Evolutionary conservation across 768 basidiomycete genomes (phyloP), one percentile per base, ranked within the genome.

Genomic region (Pisolithus tinctorius): DNA sequence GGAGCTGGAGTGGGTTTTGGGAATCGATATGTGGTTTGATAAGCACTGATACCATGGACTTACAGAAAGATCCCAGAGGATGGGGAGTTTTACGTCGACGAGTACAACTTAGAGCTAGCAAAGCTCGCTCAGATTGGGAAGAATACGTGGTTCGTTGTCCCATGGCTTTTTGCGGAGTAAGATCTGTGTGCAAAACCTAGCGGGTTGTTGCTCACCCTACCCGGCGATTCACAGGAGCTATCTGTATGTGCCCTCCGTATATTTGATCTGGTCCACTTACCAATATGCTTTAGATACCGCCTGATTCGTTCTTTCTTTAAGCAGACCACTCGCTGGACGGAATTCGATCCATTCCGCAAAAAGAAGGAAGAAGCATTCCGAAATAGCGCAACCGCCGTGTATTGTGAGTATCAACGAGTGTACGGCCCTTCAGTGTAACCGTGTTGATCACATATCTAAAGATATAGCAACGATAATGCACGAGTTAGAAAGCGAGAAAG

Each of bases 111-210:
- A 0, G 85, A 92, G 55, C 73, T 99, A 11, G 65, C 65, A 5
- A 64, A 67, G 0, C 74, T 88, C 1, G 69, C 70, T 0, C 65
- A 71, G 26, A 63, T 72, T 1, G 64, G 67, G 3, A 73, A 75
- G 59, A 76, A 83, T 53, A 88, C 86, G 0, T 99, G 95, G 95
- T 93, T 91, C 63, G 87, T 81, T 7, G 82, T 89, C 5, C 91
- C 93, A 1, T 99, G 95, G 95, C 76, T 99, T n/a, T 97, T 77
- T 65, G 92, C 93, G 51, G 95, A 97, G 85, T 96, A 72, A 57
- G 86, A 53, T 52, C 37, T 50, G 47, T 54, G 23, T 29, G 27
- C 10, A 20, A 49, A 46, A 11, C 26, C 13, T 1, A 14, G 8
- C 16, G 1, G 34, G 34, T 7, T 4, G 38, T 51, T 27, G 30